These are phyloP conservation scores for Lasiosphaeria hispida DNA, from an alignment of 495 filamentous ascomycete species.

Conservation along the genomic window DNA sequence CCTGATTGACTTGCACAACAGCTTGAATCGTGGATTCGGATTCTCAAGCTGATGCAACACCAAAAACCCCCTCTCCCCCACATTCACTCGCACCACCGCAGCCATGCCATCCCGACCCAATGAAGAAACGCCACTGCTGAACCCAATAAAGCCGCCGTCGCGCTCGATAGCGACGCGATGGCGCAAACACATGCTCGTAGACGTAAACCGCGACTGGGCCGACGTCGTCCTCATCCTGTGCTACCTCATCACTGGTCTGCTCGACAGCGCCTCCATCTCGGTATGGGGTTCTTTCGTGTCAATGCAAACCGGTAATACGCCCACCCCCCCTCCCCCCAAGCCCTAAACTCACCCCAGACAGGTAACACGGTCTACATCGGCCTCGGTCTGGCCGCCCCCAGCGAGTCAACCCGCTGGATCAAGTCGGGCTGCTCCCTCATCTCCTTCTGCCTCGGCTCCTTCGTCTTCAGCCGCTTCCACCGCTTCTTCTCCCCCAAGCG, in stretches of 20 bases:
- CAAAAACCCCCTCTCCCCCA: not conserved
- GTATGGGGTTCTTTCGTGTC: constrained; percentile 75
- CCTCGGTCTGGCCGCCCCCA: constrained; percentile 58
- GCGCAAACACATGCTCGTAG: constrained; percentile 42
- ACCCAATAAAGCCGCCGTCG: constrained; percentile 14
- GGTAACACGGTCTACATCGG: constrained; percentile 73
- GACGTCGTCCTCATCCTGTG: constrained; percentile 63
- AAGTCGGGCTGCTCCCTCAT: constrained; percentile 62
- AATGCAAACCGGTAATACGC: constrained; percentile 66
- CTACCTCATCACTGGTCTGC: constrained; percentile 70
- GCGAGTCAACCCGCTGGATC: constrained; percentile 57
- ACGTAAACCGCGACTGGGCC: constrained; percentile 54
- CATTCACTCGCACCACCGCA: constrained; percentile 19
- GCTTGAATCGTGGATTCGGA: too few species aligned
- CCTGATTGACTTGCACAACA: too few species aligned
- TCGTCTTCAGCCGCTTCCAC: constrained; percentile 63
- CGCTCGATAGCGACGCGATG: constrained; percentile 22
- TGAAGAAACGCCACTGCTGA: constrained; percentile 44
- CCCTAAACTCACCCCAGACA: constrained; percentile 12
- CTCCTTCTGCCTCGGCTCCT: constrained; percentile 66
- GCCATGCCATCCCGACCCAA: constrained; percentile 20
- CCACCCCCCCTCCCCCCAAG: not conserved
- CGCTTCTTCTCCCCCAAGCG: constrained; percentile 51
- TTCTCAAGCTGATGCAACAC: not conserved
- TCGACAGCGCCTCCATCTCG: constrained; percentile 68